Evolutionary conservation across 2,329 filamentous ascomycete genomes (phyloP), one percentile per base, ranked within the genome.

Genomic region (Lachnellula cervina): DNA sequence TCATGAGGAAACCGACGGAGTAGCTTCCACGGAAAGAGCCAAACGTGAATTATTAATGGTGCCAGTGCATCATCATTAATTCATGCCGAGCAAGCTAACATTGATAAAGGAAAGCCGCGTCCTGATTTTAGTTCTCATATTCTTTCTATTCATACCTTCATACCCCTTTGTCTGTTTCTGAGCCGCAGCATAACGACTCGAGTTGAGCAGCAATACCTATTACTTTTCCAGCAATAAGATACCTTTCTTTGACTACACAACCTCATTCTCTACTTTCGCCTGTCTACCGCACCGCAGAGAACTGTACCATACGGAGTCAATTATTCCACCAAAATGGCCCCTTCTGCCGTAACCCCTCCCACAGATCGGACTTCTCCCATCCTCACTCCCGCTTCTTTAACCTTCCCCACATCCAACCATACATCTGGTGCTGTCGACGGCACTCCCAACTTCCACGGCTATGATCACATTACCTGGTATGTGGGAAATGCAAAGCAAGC

Each of bases 401-500:
- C 73, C 17, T 64, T 67, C 45, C 68, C 72, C 37, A 70, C 72
- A 53, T 66, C 69, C 44, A 69, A 71, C 56, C 80, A 80, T 66
- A 77, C 77, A 17, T 81, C 81, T 65, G 80, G 77, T 65, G 77
- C 79, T 58, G 75, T 82, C 47, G 77, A 80, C 65, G 74, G 56
- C 23, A 75, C 65, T 59, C 73, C 72, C 66, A 80, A 79, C 69
- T 92, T 96, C 76, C 82, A 83, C 59, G 91, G 90, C 69, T 97
- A 96, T 72, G 90, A 96, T 74, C 89, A 96, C 73, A 83, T 96
- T 55, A 92, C 90, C 64, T 97, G 92, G 92, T 96, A 90, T 77
- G 93, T 97, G 32, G 91, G 92, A 70, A 97, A 97, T 70, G 92
- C 93, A 66, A 97, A 97, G 76, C 92, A 97, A 77, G 90, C 91